Percentiles rank a stretch among this genome's conserved stretches.
phyloP scores from a whole-genome alignment of 306 rosid genomes.

The Prunus dulcis region DNA sequence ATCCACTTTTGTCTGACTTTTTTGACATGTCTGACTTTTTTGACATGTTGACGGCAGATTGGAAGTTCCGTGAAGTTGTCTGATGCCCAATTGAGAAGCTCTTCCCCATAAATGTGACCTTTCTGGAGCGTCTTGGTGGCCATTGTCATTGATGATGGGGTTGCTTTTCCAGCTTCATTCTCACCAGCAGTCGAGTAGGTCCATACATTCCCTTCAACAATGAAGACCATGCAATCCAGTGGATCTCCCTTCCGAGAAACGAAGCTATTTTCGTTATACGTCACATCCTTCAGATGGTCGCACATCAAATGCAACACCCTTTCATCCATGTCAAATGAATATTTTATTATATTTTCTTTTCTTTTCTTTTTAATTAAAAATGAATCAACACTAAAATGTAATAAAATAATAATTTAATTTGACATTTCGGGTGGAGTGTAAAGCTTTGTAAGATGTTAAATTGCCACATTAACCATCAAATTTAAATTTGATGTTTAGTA shows the following conservation, averaged over 20 bases:
- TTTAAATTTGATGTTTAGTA: too few species aligned
- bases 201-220: conserved; percentile 4
- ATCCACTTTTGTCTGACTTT: conserved; percentile 39
- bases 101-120: neutral
- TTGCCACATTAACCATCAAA: too few species aligned
- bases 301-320: neutral
- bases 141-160: neutral
- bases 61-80: conserved; percentile 37
- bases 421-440: too few species aligned
- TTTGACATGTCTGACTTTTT: too few species aligned
- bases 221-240: neutral
- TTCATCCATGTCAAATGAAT: neutral
- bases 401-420: too few species aligned
- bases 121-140: neutral
- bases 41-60: conserved; percentile 33
- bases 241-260: conserved; percentile 6
- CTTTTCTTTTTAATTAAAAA: too few species aligned
- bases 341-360: too few species aligned
- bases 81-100: conserved; percentile 31
- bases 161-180: neutral
- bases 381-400: too few species aligned
- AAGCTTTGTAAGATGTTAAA: too few species aligned
- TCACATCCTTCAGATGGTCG: neutral
- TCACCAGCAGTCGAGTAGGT: neutral
- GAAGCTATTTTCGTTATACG: neutral